These are phyloP conservation scores for Parathielavia hyrcaniae DNA, from an alignment of 495 filamentous ascomycete genomes.

Conservation along the genomic window DNA sequence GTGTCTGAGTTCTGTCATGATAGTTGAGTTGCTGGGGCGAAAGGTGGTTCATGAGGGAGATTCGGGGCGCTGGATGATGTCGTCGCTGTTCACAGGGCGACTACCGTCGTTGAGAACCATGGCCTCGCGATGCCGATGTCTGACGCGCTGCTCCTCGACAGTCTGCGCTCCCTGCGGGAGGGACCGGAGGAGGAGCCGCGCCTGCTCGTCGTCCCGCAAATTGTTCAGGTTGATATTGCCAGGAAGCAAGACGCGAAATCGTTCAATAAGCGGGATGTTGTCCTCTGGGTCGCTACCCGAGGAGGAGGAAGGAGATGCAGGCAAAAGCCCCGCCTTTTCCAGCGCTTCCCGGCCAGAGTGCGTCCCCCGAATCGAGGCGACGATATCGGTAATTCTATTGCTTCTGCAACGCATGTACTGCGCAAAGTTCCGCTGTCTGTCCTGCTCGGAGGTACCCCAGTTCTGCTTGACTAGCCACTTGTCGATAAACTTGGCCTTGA, in stretches of 20 bases:
- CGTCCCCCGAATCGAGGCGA: slow-evolving; percentile 33
- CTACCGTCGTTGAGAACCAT: slow-evolving; percentile 60
- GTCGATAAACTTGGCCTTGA: slow-evolving; percentile 48
- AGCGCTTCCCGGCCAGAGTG: slow-evolving; percentile 39
- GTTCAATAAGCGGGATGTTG: slow-evolving; percentile 11
- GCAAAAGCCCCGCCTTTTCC: slow-evolving; percentile 36
- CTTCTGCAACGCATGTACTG: slow-evolving; percentile 37
- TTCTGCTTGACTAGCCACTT: slow-evolving; percentile 53
- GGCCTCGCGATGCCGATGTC: slow-evolving; percentile 54
- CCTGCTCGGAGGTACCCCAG: slow-evolving; percentile 44
- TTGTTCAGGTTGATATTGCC: slow-evolving; percentile 31
- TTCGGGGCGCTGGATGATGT: slow-evolving; percentile 49
- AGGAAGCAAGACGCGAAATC: slow-evolving; percentile 33
- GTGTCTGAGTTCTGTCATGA: neutral
- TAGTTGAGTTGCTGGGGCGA: neutral
- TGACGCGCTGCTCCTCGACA: slow-evolving; percentile 46
- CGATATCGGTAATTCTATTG: slow-evolving; percentile 45
- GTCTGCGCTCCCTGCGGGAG: slow-evolving; percentile 34
- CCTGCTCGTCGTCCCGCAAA: slow-evolving; percentile 26
- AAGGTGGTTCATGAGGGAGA: slow-evolving; percentile 18
- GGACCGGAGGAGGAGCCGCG: slow-evolving; percentile 33
- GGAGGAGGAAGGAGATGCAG: slow-evolving; percentile 14
- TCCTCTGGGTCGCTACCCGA: slow-evolving; percentile 19
- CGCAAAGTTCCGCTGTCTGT: slow-evolving; percentile 42
- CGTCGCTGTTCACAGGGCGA: slow-evolving; percentile 48